Evolutionary conservation across 768 basidiomycete species (phyloP).

Genomic region (Chalciporus chontae): DNA sequence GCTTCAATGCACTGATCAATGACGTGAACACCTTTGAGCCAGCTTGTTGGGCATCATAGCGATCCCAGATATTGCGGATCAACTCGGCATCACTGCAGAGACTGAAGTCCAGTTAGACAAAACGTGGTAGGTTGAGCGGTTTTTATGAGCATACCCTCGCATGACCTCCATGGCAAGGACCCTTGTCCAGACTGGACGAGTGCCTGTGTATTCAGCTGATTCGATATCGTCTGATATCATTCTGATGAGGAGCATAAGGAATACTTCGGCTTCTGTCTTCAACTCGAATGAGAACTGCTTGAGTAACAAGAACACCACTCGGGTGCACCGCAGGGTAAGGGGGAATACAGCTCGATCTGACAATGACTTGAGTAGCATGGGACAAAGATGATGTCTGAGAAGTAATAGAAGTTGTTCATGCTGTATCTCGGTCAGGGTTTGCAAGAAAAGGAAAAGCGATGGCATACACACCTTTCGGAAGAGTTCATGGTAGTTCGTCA

Average conservation of each 20-base stretch:
- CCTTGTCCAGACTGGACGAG: constrained; percentile 79
- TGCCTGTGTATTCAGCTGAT: constrained; percentile 25
- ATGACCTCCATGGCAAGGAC: constrained; percentile 92
- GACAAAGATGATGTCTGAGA: constrained; percentile 87
- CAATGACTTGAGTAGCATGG: constrained; percentile 80
- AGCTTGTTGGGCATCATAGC: constrained; percentile 60
- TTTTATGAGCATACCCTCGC: constrained; percentile 54
- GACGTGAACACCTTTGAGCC: constrained; percentile 72
- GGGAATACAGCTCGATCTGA: constrained; percentile 84
- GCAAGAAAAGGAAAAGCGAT: neutral
- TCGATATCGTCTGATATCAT: constrained; percentile 56
- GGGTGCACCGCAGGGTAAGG: constrained; percentile 83
- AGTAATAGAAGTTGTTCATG: constrained; percentile 81
- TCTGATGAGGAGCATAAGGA: constrained; percentile 69
- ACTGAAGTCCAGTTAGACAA: constrained; percentile 31
- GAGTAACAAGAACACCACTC: constrained; percentile 89
- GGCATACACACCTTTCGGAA: constrained; percentile 66
- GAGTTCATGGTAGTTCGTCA: constrained; percentile 87
- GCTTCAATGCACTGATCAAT: constrained; percentile 79
- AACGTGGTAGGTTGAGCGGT: neutral
- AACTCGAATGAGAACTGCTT: constrained; percentile 87
- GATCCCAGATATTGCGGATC: constrained; percentile 74
- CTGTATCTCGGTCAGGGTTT: constrained; percentile 35
- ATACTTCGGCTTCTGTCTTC: constrained; percentile 80
- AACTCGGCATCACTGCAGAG: constrained; percentile 79